Base-by-base conservation (phyloP, 73 alveolate genomes). In the Paramecium primaurelia region DNA sequence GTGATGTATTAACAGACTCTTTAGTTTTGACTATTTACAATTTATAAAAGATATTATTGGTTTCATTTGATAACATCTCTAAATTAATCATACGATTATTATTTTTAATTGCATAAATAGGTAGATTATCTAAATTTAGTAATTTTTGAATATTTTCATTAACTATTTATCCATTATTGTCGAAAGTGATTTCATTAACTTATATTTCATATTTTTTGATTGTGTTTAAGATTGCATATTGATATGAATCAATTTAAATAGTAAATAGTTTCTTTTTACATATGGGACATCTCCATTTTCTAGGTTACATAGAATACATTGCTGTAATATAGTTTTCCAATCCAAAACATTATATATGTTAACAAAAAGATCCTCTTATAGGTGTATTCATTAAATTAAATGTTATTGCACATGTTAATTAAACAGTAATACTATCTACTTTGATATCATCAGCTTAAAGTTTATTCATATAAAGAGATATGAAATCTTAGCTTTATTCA, bases 211-310 rank as follows among this genome's bases (percentile, higher is more conserved):
- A 22, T 37, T 73, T 73, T 73, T 18, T 73, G 8, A 73, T 73
- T 20, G 60, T 73, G 18, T 73, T 73, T 18, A 73, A 20, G 32
- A 73, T 73, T 1, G 60, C 75, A 44, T 42, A 60, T 60, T 71
- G 36, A 38, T 71, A 89, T 0, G 92, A 59, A 71, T 89, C 94
- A 25, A 89, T 49, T 25, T 59, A 77, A 11, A 89, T 89, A 20
- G 71, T 73, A 28, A 40, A 89, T 9, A 77, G 40, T 89, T 71
- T 89, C 32, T 59, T 38, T 38, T 89, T 89, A 20, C 94, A 89
- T 20, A 89, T 45, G 9, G 92, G 92, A 49, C 94, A 89, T 71
- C 75, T 89, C 94, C 94, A 89, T 45, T 73, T 89, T 71, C 91
- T 89, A 6, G 94, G 94, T 69, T 59, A 26, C 80, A 64, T 71